Base-by-base conservation (phyloP, 352 stramenopile species). In the Pythium brachiatum region DNA sequence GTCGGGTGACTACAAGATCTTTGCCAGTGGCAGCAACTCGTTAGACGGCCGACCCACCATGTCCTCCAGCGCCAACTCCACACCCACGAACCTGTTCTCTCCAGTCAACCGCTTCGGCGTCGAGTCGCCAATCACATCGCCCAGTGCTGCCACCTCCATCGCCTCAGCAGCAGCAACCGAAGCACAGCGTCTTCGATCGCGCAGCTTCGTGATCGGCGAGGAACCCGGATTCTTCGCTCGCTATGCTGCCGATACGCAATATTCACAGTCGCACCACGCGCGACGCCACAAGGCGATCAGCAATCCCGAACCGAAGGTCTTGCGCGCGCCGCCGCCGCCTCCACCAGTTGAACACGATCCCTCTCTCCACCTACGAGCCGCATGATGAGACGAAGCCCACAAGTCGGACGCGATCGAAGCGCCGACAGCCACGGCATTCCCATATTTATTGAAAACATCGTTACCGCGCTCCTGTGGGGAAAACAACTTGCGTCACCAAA, bases 1-100 rank as follows among this genome's bases (percentile, higher is more conserved):
- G 12, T 85, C 78, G 0, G 76, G 82, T 18, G 80, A 91, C 51
- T 91, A 89, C 62, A 77, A 76, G 47, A 74, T 84, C 32, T 89
- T 89, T 11, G 53, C 65, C 25, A 60, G 36, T n/a, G 32, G 26
- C 11, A 70, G 25, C 44, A 70, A 64, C 38, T 48, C 53, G 5
- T 9, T 65, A 18, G 57, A 64, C 27, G 57, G 52, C 4, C 63
- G 63, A 6, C 43, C 53, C 15, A 69, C 66, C 7, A 66, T 67
- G 53, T 64, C 52, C 44, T 27, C 57, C 1, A 62, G 46, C 25
- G 64, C 52, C 29, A 50, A 25, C 32, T 57, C 52, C 36, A 66
- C 61, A 1, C 64, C 74, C 6, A 56, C 48, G 16, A 50, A 51
- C 53, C 27, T 31, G 47, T 6, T 59, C 34, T 66, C 32, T 12